Evolutionary conservation across 306 rosid species (phyloP).

Genomic region (Dalbergia cultrata): DNA sequence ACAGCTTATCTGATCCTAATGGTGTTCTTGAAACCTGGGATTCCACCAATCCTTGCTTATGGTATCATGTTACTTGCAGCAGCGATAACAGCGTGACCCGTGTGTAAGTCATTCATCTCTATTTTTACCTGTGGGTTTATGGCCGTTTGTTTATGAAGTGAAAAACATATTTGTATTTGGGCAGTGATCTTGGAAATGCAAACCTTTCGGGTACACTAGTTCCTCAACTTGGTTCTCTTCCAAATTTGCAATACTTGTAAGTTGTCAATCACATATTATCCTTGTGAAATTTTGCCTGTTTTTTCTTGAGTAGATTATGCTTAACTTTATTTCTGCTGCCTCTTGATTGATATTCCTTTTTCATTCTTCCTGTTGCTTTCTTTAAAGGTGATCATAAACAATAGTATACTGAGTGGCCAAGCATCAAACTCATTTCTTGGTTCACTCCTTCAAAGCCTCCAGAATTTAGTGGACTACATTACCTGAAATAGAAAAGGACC

Average conservation of each 20-base stretch:
- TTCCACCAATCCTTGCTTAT: slow-evolving; percentile 77
- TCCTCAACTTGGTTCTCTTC: slow-evolving; percentile 69
- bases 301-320: neutral
- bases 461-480: neutral
- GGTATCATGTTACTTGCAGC: slow-evolving; percentile 77
- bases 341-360: neutral
- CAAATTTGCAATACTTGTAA: slow-evolving; percentile 75
- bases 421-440: neutral
- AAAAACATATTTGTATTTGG: slow-evolving; percentile 19
- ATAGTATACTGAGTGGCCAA: neutral
- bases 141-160: slow-evolving; percentile 2
- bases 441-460: neutral
- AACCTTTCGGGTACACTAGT: slow-evolving; percentile 72
- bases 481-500: neutral
- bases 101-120: slow-evolving; percentile 62
- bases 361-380: neutral
- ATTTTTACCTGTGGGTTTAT: slow-evolving; percentile 9
- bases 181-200: slow-evolving; percentile 83
- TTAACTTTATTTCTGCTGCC: neutral
- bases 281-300: neutral
- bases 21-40: slow-evolving; percentile 73
- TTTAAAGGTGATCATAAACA: neutral
- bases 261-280: slow-evolving; percentile 37
- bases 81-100: slow-evolving; percentile 61
- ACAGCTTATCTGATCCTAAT: slow-evolving; percentile 61